A percentile compares a stretch with the other conserved stretches of the same genome.
These are phyloP conservation scores for Citrus medica DNA, from an alignment of 345 rosid genomes.

Conservation along the genomic window DNA sequence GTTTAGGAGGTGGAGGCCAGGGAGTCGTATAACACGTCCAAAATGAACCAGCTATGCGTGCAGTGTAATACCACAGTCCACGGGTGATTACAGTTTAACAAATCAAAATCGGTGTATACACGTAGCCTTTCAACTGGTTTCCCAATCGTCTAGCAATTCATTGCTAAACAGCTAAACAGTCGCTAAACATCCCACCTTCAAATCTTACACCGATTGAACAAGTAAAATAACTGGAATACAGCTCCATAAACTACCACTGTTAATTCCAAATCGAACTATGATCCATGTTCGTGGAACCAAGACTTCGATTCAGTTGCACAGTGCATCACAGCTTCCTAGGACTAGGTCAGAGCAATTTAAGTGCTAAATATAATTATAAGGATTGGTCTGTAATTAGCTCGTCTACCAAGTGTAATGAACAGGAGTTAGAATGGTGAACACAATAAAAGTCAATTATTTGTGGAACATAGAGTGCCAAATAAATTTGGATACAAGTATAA, in stretches of 20 bases:
- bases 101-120: neutral
- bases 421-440: neutral
- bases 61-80: too few species aligned
- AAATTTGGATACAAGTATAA: neutral
- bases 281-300: neutral
- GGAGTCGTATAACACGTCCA: too few species aligned
- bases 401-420: neutral
- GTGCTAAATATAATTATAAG: too few species aligned
- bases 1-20: too few species aligned
- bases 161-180: neutral
- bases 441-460: neutral
- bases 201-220: neutral
- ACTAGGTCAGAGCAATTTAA: neutral
- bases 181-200: neutral
- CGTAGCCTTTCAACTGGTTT: too few species aligned
- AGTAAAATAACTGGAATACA: too few species aligned
- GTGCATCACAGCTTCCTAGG: neutral
- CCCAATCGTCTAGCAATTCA: neutral
- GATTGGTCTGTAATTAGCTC: neutral
- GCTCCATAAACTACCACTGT: neutral
- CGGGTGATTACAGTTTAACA: neutral
- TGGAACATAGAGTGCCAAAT: neutral
- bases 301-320: neutral
- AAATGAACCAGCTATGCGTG: too few species aligned
- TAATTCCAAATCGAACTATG: neutral